Evolutionary conservation across 306 rosid genomes (phyloP), one percentile per base, ranked within the genome.

Genomic region (Dryas drummondii): DNA sequence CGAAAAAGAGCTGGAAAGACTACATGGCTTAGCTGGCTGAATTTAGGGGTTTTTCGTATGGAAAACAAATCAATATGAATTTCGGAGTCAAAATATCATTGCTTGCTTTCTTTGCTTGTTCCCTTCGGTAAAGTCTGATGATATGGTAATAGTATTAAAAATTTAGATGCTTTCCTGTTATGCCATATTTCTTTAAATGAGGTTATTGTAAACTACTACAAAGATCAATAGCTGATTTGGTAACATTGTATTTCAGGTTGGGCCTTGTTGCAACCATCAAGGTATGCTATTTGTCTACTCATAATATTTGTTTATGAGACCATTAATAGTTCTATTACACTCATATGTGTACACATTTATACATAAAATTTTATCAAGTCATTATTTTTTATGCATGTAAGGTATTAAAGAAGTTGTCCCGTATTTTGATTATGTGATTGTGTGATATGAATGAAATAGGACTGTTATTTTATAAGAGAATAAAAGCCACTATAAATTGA

Each of bases 241-340:
- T 76, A 27, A 62, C 61, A 58, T 86, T 66, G 40, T 79, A 71
- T 90, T 87, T 80, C 96, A 94, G 98, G 92, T 88, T 94, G 92
- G 97, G 97, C 64, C 99, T 94, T 45, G 97, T 91, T 79, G 93
- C 96, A 19, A 94, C 98, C 75, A 91, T 91, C 55, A 94, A 94
- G 98, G 97, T 94, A 91, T 47, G 72, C 51, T 66, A n/a, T 72
- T 40, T 67, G 71, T 64, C 62, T 40, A 17, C 59, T 66, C 46
- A 0, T 62, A 48, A 12, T 45, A 16, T 26, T 68, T 62, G 17
- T 9, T 60, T 54, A 37, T 11, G 22, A 47, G 58, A 41, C 12
- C 10, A 4, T 42, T 2, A 51, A 4, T 51, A 45, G 40, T n/a
- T 26, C 19, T 46, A 56, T 12, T 13, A 13, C 15, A 16, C 42